Conservation (phyloP, 345 rosid species). For the Populus davidiana region DNA sequence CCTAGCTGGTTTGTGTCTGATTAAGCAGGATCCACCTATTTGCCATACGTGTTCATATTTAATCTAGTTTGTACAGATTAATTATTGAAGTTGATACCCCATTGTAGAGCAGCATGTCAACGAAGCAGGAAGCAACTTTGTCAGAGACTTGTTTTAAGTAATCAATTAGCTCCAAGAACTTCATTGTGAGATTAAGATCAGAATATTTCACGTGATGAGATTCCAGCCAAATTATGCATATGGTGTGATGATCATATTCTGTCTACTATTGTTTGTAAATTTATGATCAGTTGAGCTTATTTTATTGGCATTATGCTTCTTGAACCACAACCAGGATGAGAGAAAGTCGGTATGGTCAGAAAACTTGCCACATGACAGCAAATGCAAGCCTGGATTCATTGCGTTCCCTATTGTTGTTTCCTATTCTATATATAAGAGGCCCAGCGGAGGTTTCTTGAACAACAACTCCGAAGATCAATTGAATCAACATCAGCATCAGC, state of each 20-base stretch:
- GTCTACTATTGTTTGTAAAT: neutral
- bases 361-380: neutral
- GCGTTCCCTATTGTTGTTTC: neutral
- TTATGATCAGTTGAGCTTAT: neutral
- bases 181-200: neutral
- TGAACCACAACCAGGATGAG: neutral
- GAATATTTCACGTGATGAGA: neutral
- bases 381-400: neutral
- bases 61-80: neutral
- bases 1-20: neutral
- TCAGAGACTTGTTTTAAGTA: neutral
- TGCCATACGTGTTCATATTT: neutral
- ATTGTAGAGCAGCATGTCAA: neutral
- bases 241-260: neutral
- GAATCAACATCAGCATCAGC: neutral
- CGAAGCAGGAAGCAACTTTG: neutral
- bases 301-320: neutral
- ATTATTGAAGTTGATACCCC: neutral
- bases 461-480: neutral
- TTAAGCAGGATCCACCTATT: neutral
- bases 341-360: neutral
- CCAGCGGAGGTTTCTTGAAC: neutral
- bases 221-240: neutral
- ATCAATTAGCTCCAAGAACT: neutral
- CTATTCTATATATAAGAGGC: neutral